phyloP scores from a whole-genome alignment of 148 eudicot species.

The Fagopyrum tataricum region DNA sequence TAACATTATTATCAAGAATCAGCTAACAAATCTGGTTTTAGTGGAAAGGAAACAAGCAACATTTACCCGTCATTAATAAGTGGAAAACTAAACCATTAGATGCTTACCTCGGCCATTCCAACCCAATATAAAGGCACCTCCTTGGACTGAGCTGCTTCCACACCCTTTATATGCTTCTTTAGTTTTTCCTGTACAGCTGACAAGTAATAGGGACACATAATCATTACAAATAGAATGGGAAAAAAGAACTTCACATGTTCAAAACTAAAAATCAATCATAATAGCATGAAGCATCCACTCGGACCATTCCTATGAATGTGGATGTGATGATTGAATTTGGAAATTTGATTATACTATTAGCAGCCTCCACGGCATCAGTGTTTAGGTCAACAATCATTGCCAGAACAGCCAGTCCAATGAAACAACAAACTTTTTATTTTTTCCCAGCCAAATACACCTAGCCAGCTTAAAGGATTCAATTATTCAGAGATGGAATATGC shows the following conservation, averaged over 20 bases:
- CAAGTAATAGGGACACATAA: slow-evolving; percentile 11
- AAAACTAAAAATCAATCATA: background rate
- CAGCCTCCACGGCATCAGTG: background rate
- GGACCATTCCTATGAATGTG: background rate
- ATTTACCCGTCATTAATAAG: background rate
- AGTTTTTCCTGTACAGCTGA: slow-evolving; percentile 62
- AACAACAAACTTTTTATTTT: background rate
- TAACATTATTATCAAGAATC: background rate
- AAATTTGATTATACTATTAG: background rate
- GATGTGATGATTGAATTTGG: background rate
- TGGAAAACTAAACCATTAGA: background rate
- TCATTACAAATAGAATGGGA: background rate
- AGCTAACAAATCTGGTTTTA: background rate
- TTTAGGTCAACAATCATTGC: background rate
- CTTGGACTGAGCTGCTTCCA: slow-evolving; percentile 63
- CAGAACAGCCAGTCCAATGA: background rate
- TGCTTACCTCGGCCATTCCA: slow-evolving; percentile 92
- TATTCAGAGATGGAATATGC: background rate
- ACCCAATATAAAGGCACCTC: slow-evolving; percentile 65
- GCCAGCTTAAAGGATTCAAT: too few relatives aligned
- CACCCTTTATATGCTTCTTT: slow-evolving; percentile 72
- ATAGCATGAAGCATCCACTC: background rate
- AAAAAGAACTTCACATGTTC: too few relatives aligned
- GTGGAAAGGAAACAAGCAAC: background rate
- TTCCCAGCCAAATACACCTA: background rate